A percentile compares a stretch with the other conserved stretches of the same genome.
Evolutionary conservation across 495 filamentous ascomycete species (phyloP).

Genomic region (Terfezia boudieri): DNA sequence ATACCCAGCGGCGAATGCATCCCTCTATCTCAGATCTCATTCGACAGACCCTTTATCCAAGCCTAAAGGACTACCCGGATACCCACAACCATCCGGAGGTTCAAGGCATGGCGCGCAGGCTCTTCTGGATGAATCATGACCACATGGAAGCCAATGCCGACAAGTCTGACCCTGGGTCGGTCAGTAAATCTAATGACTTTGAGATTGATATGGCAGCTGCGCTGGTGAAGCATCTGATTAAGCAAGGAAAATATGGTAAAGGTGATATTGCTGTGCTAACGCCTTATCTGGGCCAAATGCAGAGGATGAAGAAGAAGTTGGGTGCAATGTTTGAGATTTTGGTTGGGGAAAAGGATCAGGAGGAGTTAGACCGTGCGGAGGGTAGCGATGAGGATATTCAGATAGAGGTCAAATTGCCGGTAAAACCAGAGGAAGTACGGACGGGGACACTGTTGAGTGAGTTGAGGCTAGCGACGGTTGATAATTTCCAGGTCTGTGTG

Average conservation of each 20-base stretch:
- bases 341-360: conserved; percentile 43
- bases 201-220: conserved; percentile 45
- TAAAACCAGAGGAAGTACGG: not conserved
- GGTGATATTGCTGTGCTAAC: conserved; percentile 62
- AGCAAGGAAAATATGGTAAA: conserved; percentile 39
- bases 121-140: conserved; percentile 58
- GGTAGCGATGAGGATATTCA: conserved; percentile 5
- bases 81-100: conserved; percentile 37
- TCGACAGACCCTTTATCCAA: conserved; percentile 40
- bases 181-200: conserved; percentile 41
- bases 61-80: conserved; percentile 32
- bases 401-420: no score
- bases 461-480: conserved; percentile 53
- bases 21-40: conserved; percentile 41
- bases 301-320: conserved; percentile 33
- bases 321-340: conserved; percentile 34
- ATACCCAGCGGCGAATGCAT: conserved; percentile 55
- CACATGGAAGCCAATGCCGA: conserved; percentile 27
- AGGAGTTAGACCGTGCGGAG: conserved; percentile 29
- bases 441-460: conserved; percentile 34
- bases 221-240: conserved; percentile 49
- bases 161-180: conserved; percentile 24
- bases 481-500: conserved; percentile 43
- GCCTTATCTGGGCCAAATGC: conserved; percentile 52
- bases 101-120: conserved; percentile 35